Evolutionary conservation across 2,329 filamentous ascomycete genomes (phyloP), one percentile per base, ranked within the genome.

Genomic region (Alternaria sp.): DNA sequence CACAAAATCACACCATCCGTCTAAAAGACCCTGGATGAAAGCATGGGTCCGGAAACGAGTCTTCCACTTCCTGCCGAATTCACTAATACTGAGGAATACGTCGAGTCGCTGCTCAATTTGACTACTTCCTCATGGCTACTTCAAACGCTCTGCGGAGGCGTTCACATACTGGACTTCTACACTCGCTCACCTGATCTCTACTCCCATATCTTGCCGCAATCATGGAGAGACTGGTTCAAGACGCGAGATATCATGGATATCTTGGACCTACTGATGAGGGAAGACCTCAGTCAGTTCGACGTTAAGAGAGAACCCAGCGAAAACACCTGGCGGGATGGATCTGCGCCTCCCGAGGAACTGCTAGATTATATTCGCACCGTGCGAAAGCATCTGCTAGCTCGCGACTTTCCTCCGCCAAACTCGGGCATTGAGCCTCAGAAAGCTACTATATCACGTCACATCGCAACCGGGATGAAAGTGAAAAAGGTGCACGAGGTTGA

Each of bases 101-200:
- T 97, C 52, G 85, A 92, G 25, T 89, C 89, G 17, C 87, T 98
- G 12, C 85, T 98, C 25, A 78, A 88, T 19, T 97, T 98, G 73
- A 87, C 90, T 2, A 89, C 89, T 6, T 89, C 88, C 3, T 92
- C 91, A 49, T 87, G 90, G 57, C 84, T 93, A 1, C 93, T 97
- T 71, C 91, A 93, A 68, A 93, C 92, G 25, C 85, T 99, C n/a
- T 97, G 93, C 76, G 96, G 96, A 57, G 94, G 95, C n/a, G 92
- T 98, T 1, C 96, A 99, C 77, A 94, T 99, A 66, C 86, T 98
- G 60, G 96, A 99, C 79, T 98, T 99, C 81, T 93, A 97, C 82
- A 97, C 93, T 3, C 88, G 89, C 45, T 88, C 93, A 51, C 92
- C 93, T 6, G 91, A 93, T 67, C 85, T 97, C 0, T 99, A 97